phyloP scores from a whole-genome alignment of 2,329 filamentous ascomycete species.

The Botryosphaeria dothidea region DNA sequence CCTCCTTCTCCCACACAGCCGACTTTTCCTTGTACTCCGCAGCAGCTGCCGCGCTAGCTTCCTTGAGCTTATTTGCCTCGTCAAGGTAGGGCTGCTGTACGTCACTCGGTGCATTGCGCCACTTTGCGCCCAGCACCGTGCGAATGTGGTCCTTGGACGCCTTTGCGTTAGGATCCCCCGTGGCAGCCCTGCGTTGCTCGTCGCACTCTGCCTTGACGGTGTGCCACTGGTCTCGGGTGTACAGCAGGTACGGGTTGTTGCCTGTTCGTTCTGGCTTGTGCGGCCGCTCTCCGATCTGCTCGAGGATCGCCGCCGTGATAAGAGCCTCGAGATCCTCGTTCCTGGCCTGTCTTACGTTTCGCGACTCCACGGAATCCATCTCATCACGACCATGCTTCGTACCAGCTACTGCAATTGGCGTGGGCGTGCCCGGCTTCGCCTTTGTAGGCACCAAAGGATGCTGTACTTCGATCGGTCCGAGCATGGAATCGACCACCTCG shows the following conservation, averaged over 20 bases:
- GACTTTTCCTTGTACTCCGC: constrained; percentile 62
- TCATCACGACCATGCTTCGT: constrained; percentile 21
- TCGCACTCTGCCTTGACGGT: constrained; percentile 66
- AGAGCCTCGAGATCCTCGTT: constrained; percentile 56
- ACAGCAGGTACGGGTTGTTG: constrained; percentile 86
- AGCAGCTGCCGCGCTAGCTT: constrained; percentile 59
- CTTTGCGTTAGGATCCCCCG: constrained; percentile 68
- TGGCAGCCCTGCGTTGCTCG: constrained; percentile 64
- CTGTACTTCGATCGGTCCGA: constrained; percentile 76
- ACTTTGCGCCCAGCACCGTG: constrained; percentile 83
- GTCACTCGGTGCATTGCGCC: constrained; percentile 73
- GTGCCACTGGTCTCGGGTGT: constrained; percentile 73
- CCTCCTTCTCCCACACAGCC: constrained; percentile 71
- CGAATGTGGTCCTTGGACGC: constrained; percentile 73
- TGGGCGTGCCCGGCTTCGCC: constrained; percentile 30
- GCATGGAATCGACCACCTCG: constrained; percentile 76
- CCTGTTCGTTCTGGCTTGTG: constrained; percentile 70
- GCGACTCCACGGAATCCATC: constrained; percentile 21
- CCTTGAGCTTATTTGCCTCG: constrained; percentile 70
- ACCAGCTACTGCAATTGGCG: neutral
- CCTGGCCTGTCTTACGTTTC: constrained; percentile 27
- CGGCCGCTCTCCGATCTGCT: constrained; percentile 72
- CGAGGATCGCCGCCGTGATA: constrained; percentile 58
- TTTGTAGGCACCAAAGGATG: constrained; percentile 72
- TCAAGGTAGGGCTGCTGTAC: constrained; percentile 77